Conservation (phyloP, 805 yeast genomes). For the Cyberlindnera veronae region DNA sequence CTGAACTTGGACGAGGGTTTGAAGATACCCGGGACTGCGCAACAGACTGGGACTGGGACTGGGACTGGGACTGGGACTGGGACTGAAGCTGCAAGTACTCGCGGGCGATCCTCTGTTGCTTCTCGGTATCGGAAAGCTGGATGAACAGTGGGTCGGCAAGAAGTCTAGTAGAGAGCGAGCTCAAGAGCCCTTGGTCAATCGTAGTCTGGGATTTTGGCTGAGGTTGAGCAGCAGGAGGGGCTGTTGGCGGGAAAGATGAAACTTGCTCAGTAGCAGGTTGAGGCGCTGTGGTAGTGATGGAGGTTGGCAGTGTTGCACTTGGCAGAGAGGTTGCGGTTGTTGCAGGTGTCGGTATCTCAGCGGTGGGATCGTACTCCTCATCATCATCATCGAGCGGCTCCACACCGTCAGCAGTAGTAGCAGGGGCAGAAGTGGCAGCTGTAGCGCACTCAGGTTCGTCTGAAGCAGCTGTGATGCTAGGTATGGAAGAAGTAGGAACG, state of each 20-base stretch:
- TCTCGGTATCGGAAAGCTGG: conserved; percentile 31
- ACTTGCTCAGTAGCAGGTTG: conserved; percentile 2
- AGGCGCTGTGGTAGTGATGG: conserved; percentile 1
- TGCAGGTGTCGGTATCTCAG: conserved; percentile 2
- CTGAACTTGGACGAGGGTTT: not conserved
- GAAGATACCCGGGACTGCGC: not conserved
- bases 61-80: conserved; percentile 19
- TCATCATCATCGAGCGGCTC: conserved; percentile 20
- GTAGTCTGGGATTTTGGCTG: conserved; percentile 1
- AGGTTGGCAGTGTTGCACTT: no score
- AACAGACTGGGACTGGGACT: no score
- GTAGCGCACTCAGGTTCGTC: not conserved
- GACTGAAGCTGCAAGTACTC: conserved; percentile 26
- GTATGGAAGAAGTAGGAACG: no score
- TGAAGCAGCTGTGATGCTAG: no score
- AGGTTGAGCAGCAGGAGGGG: conserved; percentile 4
- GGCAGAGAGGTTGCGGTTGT: no score
- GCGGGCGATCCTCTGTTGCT: conserved; percentile 32
- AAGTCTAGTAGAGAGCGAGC: conserved; percentile 17
- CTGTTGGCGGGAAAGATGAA: conserved; percentile 2
- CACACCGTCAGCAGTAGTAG: no score
- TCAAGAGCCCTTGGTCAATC: conserved; percentile 5
- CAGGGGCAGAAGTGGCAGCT: not conserved
- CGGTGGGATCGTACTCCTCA: conserved; percentile 10
- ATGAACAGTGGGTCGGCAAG: conserved; percentile 35